These are phyloP conservation scores for Candida khao-thaluensis DNA, from an alignment of 805 yeast species.

Conservation along the genomic window DNA sequence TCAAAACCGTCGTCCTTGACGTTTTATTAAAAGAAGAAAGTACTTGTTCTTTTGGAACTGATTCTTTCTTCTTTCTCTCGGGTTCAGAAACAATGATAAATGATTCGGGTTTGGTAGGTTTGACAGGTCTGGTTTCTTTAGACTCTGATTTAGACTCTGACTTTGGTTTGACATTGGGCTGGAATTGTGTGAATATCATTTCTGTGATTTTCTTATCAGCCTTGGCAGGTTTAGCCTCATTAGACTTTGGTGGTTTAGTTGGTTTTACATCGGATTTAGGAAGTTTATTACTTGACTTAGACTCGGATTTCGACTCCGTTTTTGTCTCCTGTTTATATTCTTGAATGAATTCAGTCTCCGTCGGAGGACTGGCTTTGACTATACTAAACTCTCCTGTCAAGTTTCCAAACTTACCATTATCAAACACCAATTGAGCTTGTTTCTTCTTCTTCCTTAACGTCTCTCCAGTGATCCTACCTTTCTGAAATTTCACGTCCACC, in stretches of 20 bases:
- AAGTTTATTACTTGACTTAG: neutral
- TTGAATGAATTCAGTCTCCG: too few relatives aligned
- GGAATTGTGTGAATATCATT: too few relatives aligned
- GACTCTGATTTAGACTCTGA: too few relatives aligned
- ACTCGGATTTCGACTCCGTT: neutral
- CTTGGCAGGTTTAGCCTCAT: neutral
- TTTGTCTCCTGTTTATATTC: too few relatives aligned
- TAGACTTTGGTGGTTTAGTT: neutral
- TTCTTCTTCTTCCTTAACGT: constrained; percentile 21
- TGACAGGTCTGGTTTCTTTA: too few relatives aligned
- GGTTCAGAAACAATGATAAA: too few relatives aligned
- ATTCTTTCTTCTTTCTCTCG: constrained; percentile 1
- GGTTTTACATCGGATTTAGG: neutral
- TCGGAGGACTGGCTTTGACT: neutral
- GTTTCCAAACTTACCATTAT: constrained; percentile 6
- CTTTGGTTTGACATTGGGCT: too few relatives aligned
- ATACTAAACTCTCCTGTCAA: neutral
- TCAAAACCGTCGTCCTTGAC: constrained; percentile 33
- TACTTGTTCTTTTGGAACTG: neutral
- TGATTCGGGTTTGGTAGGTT: too few relatives aligned
- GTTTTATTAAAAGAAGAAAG: neutral
- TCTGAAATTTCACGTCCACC: constrained; percentile 14
- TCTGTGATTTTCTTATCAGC: neutral
- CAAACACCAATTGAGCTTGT: constrained; percentile 17
- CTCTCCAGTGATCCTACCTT: constrained; percentile 28